These are phyloP conservation scores for Dryadomyces quercus-mongolicae DNA, from an alignment of 2,329 filamentous ascomycete genomes.

Conservation along the genomic window DNA sequence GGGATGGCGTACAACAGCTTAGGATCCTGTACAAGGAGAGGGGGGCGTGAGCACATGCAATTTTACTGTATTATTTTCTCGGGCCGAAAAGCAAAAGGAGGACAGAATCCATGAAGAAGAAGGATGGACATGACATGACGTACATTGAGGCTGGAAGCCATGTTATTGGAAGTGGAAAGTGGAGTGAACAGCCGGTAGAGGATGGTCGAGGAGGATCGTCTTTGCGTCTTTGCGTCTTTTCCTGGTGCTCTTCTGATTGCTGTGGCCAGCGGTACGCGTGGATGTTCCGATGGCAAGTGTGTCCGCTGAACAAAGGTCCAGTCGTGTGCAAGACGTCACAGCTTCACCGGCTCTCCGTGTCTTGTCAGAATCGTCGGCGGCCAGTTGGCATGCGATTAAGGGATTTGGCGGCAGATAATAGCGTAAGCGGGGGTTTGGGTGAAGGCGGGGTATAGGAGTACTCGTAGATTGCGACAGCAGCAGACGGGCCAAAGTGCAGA, in stretches of 20 bases:
- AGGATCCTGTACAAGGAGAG: constrained; percentile 34
- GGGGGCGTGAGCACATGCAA: neutral
- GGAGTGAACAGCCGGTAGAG: neutral
- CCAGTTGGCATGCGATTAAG: neutral
- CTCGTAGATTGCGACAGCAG: no score
- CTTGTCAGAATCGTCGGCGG: neutral
- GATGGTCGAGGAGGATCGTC: neutral
- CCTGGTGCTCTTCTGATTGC: neutral
- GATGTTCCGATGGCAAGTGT: no score
- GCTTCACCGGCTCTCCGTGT: neutral
- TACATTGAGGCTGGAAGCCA: constrained; percentile 35
- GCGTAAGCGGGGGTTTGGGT: neutral
- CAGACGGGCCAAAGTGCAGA: no score
- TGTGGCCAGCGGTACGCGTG: no score
- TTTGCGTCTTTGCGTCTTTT: no score
- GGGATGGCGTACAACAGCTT: constrained; percentile 61
- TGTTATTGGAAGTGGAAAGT: constrained; percentile 10
- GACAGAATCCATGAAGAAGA: neutral
- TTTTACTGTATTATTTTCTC: no score
- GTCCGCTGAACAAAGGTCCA: no score
- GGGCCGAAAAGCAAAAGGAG: no score
- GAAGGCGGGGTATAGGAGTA: neutral
- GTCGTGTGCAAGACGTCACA: no score
- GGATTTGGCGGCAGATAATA: neutral
- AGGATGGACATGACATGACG: constrained; percentile 2